Conservation (phyloP, 352 stramenopile species). For the Plasmopara halstedii region DNA sequence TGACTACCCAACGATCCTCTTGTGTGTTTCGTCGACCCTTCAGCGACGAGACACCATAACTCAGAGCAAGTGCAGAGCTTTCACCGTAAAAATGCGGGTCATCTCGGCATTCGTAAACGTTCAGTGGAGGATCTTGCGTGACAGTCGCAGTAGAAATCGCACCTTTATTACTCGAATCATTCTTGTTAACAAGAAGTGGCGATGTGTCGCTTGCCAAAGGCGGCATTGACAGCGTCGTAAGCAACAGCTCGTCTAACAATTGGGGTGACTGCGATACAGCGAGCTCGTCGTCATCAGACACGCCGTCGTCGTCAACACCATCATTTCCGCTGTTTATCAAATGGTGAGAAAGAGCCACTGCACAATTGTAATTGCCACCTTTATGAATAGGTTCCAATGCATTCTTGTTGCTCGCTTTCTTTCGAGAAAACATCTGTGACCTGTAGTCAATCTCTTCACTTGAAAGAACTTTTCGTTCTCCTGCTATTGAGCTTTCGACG, state of each 20-base stretch:
- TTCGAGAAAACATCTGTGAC: conserved; percentile 52
- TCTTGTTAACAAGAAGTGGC: not conserved
- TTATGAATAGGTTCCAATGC: conserved; percentile 13
- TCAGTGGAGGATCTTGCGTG: not conserved
- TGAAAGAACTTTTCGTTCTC: conserved; percentile 36
- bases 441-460: conserved; percentile 61
- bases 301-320: conserved; percentile 24
- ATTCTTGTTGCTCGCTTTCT: conserved; percentile 45
- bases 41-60: conserved; percentile 42
- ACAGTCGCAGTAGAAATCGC: not conserved
- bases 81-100: conserved; percentile 33
- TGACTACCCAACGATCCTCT: conserved; percentile 62
- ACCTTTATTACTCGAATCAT: not conserved
- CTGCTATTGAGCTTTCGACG: not conserved
- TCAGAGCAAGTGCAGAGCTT: conserved; percentile 27
- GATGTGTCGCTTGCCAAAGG: conserved; percentile 23
- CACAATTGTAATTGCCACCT: conserved; percentile 1
- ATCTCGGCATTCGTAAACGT: conserved; percentile 5
- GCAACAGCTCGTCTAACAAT: conserved; percentile 57
- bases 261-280: conserved; percentile 58
- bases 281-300: conserved; percentile 52
- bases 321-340: not conserved
- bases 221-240: conserved; percentile 71
- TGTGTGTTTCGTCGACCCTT: conserved; percentile 64
- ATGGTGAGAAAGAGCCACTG: not conserved